phyloP scores from a whole-genome alignment of 805 yeast genomes.

The Metschnikowia henanensis region DNA sequence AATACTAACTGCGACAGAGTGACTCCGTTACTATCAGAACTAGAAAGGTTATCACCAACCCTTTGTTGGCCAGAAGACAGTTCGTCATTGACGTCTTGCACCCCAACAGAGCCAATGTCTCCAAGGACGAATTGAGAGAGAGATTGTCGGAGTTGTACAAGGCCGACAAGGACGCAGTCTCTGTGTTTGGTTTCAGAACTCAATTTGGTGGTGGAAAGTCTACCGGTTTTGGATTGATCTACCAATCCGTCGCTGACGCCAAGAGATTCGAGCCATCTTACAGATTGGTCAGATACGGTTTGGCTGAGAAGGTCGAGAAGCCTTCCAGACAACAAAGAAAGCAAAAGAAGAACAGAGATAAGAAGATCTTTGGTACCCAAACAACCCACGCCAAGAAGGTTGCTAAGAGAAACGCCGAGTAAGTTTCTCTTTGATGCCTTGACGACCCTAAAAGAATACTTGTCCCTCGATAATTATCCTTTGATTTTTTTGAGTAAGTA shows the following conservation, averaged over 20 bases:
- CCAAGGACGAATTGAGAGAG: slow-evolving; percentile 99
- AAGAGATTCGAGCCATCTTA: slow-evolving; percentile 98
- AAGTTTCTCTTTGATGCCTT: slow-evolving; percentile 29
- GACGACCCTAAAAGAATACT: slow-evolving; percentile 20
- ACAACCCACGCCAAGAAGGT: slow-evolving; percentile 89
- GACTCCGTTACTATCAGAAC: slow-evolving; percentile 99
- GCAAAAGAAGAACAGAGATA: slow-evolving; percentile 99
- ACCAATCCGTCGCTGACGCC: slow-evolving; percentile 97
- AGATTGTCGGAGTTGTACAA: slow-evolving; percentile 85
- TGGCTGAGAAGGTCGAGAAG: slow-evolving; percentile 94
- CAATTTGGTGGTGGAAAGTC: slow-evolving; percentile 99
- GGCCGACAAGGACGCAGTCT: slow-evolving; percentile 89
- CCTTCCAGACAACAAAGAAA: slow-evolving; percentile 99
- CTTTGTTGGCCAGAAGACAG: slow-evolving; percentile 99
- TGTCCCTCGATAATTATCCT: slow-evolving; percentile 19
- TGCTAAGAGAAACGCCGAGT: slow-evolving; percentile 89
- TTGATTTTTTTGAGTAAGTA: slow-evolving; percentile 17
- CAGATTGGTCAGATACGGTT: slow-evolving; percentile 99
- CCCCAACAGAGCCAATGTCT: slow-evolving; percentile 99
- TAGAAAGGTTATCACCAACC: slow-evolving; percentile 99
- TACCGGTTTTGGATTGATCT: slow-evolving; percentile 98
- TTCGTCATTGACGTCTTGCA: slow-evolving; percentile 99
- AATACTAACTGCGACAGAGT: slow-evolving; percentile 55
- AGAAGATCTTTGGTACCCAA: slow-evolving; percentile 99
- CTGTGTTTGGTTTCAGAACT: slow-evolving; percentile 99